Conservation (phyloP, 2,329 filamentous ascomycete species). For the Nothophoma quercina region DNA sequence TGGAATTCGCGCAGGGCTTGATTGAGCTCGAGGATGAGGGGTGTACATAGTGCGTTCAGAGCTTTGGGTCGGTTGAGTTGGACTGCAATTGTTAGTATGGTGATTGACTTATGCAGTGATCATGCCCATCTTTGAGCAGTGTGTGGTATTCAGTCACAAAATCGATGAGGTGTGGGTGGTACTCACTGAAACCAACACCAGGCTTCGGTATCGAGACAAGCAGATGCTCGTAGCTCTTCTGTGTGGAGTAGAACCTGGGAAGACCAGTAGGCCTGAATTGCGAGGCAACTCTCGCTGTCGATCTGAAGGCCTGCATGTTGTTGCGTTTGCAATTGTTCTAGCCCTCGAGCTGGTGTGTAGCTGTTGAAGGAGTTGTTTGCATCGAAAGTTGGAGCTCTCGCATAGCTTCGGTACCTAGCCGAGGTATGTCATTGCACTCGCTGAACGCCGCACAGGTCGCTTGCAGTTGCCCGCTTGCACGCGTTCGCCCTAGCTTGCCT, state of each 20-base stretch:
- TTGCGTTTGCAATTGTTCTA: neutral
- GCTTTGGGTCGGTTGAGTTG: conserved; percentile 94
- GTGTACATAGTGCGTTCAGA: conserved; percentile 90
- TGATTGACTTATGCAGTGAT: neutral
- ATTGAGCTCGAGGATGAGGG: conserved; percentile 84
- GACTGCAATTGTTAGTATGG: conserved; percentile 62
- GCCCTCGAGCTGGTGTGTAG: neutral
- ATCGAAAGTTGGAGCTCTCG: conserved; percentile 6
- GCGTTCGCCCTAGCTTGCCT: conserved; percentile 16
- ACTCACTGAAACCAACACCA: conserved; percentile 85
- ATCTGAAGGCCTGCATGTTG: conserved; percentile 61
- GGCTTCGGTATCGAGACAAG: conserved; percentile 82
- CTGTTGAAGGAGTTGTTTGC: neutral
- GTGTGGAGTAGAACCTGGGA: conserved; percentile 62
- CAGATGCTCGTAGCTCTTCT: conserved; percentile 75
- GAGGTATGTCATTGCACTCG: conserved; percentile 15
- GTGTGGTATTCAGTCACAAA: no score
- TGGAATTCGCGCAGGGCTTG: conserved; percentile 48
- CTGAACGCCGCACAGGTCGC: neutral
- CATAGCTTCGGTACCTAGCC: conserved; percentile 20
- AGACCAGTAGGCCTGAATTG: conserved; percentile 65
- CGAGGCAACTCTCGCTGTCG: conserved; percentile 67
- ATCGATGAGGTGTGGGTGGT: neutral
- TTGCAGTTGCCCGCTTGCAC: conserved; percentile 13
- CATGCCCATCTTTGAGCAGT: no score